phyloP scores from a whole-genome alignment of 1,139 yeast species.

The Tardiomyces digboiensis region DNA sequence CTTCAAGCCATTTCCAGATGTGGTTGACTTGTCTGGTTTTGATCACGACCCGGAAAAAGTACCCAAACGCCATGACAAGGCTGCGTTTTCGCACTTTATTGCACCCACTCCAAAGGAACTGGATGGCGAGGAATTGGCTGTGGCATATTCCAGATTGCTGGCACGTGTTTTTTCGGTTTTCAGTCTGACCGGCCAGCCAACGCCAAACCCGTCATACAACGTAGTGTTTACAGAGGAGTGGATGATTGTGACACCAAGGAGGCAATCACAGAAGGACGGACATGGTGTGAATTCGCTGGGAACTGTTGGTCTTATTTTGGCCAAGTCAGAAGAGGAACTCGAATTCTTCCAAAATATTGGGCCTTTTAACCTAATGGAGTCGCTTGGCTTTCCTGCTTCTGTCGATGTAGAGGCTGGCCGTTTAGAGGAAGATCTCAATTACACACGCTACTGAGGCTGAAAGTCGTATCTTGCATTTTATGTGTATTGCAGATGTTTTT shows the following conservation, averaged over 20 bases:
- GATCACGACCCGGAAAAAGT: constrained; percentile 41
- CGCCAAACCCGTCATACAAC: constrained; percentile 53
- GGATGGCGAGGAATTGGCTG: constrained; percentile 37
- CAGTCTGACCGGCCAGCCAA: constrained; percentile 7
- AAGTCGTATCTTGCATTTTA: neutral
- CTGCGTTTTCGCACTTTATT: constrained; percentile 80
- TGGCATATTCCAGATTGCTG: constrained; percentile 60
- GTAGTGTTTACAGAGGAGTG: constrained; percentile 72
- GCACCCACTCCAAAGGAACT: constrained; percentile 42
- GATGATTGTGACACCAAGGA: constrained; percentile 81
- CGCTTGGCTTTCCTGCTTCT: constrained; percentile 53
- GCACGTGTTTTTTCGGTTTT: constrained; percentile 43
- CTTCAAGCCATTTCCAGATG: constrained; percentile 53
- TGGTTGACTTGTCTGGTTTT: constrained; percentile 34
- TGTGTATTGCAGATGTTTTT: neutral
- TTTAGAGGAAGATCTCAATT: constrained; percentile 16
- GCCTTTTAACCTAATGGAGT: constrained; percentile 35
- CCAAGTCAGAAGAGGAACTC: constrained; percentile 51
- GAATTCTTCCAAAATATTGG: constrained; percentile 19
- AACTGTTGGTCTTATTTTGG: constrained; percentile 64
- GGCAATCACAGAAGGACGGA: constrained; percentile 24
- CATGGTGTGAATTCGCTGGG: constrained; percentile 77
- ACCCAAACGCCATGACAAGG: constrained; percentile 54
- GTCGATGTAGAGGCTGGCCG: constrained; percentile 14
- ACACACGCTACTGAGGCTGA: constrained; percentile 10